A percentile compares a stretch with the other conserved stretches of the same genome.
phyloP scores from a whole-genome alignment of 495 filamentous ascomycete species.

The Ascobolus immersus region DNA sequence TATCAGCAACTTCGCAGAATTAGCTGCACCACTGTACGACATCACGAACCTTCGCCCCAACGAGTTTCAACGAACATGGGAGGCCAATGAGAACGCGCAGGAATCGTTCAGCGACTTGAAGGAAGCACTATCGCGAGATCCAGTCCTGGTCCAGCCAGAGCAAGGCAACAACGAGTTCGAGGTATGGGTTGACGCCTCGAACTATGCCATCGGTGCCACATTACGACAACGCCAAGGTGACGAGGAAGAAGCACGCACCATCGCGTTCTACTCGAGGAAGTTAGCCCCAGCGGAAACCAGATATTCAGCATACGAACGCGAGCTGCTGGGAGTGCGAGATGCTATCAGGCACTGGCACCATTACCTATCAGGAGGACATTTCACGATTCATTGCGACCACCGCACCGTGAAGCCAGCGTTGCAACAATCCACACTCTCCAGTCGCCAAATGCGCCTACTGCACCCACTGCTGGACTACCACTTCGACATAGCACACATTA shows the following conservation, averaged over 20 bases:
- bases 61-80: no score
- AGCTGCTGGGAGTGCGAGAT: background rate
- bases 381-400: background rate
- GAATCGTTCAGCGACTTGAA: no score
- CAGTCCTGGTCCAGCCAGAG: no score
- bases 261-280: background rate
- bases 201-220: background rate
- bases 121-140: no score
- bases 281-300: background rate
- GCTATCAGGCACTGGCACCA: background rate
- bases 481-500: no score
- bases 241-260: background rate
- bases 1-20: no score
- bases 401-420: background rate
- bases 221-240: background rate
- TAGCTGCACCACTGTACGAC: no score
- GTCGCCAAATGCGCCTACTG: slow-evolving; percentile 1
- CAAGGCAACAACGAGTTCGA: no score
- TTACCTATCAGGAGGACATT: background rate
- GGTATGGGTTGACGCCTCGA: background rate
- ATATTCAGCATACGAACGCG: background rate
- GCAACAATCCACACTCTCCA: background rate
- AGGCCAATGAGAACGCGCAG: no score
- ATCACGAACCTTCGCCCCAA: no score
- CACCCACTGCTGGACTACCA: no score